These are phyloP conservation scores for Sugiyamaella xylanicola DNA, from an alignment of 1,139 yeast genomes.

Conservation along the genomic window DNA sequence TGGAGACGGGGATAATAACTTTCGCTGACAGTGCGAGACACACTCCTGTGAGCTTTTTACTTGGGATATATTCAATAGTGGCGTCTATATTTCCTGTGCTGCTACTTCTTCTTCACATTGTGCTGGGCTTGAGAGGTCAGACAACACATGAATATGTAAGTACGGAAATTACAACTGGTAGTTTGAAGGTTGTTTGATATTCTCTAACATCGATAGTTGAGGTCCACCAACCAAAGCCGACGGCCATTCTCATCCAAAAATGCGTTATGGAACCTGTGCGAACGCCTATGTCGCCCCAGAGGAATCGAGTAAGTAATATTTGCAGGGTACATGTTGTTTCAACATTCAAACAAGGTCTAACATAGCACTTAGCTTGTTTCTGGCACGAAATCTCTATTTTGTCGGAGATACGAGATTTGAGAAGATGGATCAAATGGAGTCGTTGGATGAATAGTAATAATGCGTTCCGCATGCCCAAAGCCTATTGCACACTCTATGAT, in stretches of 20 bases:
- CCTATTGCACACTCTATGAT: no score
- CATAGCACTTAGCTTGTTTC: slow-evolving; percentile 16
- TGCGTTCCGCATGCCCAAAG: no score
- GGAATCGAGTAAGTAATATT: slow-evolving; percentile 20
- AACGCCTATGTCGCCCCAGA: slow-evolving; percentile 19
- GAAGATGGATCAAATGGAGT: slow-evolving; percentile 19
- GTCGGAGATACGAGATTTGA: slow-evolving; percentile 25
- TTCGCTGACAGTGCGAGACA: slow-evolving; percentile 37
- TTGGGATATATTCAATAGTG: slow-evolving; percentile 51
- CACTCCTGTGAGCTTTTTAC: slow-evolving; percentile 52
- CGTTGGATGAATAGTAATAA: not conserved
- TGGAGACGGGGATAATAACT: slow-evolving; percentile 38
- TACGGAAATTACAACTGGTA: not conserved
- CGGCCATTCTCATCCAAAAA: slow-evolving; percentile 19
- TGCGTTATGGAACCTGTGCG: slow-evolving; percentile 14
- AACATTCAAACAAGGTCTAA: not conserved
- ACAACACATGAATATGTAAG: slow-evolving; percentile 51
- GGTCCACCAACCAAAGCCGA: slow-evolving; percentile 7
- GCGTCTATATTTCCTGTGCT: slow-evolving; percentile 57
- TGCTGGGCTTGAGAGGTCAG: slow-evolving; percentile 57
- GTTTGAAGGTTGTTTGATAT: not conserved
- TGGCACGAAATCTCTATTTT: slow-evolving; percentile 23
- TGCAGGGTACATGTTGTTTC: no score
- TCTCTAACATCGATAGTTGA: slow-evolving; percentile 16
- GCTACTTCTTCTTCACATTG: slow-evolving; percentile 56